phyloP scores from a whole-genome alignment of 2,329 filamentous ascomycete species.

The Curvularia spicifera region DNA sequence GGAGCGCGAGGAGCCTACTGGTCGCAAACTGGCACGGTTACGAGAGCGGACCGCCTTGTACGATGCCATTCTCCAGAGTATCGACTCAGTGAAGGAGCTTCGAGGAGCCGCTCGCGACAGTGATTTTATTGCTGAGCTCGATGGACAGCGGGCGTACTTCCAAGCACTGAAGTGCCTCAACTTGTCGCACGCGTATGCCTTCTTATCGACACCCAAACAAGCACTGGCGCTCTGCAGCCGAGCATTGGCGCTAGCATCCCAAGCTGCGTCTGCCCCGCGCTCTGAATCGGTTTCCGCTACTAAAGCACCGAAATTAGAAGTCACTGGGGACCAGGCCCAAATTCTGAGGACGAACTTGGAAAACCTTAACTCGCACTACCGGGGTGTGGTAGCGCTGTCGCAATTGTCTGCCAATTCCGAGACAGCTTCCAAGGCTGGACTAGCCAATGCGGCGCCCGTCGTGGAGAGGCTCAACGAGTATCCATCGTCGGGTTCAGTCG shows the following conservation, averaged over 20 bases:
- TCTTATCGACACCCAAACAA: conserved; percentile 74
- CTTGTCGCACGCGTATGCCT: conserved; percentile 81
- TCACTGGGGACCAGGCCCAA: conserved; percentile 65
- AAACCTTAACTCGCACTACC: conserved; percentile 77
- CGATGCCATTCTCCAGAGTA: conserved; percentile 86
- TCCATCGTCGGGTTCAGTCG: conserved; percentile 67
- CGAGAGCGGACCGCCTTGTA: conserved; percentile 90
- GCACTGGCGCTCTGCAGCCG: conserved; percentile 84
- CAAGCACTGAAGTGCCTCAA: conserved; percentile 86
- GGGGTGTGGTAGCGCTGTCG: conserved; percentile 83
- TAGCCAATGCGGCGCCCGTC: conserved; percentile 63
- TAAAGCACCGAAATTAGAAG: conserved; percentile 69
- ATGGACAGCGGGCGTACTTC: conserved; percentile 82
- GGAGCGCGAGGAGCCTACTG: conserved; percentile 69
- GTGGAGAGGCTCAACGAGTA: conserved; percentile 79
- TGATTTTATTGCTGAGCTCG: conserved; percentile 76
- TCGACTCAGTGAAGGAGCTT: conserved; percentile 87
- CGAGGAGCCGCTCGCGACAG: conserved; percentile 88
- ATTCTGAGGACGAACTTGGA: conserved; percentile 68
- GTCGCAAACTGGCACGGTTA: conserved; percentile 77
- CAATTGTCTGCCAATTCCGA: conserved; percentile 62
- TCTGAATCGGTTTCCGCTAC: conserved; percentile 41
- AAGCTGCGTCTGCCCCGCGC: conserved; percentile 54
- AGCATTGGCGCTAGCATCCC: conserved; percentile 67
- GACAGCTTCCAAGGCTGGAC: conserved; percentile 55